phyloP scores from a whole-genome alignment of 306 rosid genomes.

The Prunus davidiana region DNA sequence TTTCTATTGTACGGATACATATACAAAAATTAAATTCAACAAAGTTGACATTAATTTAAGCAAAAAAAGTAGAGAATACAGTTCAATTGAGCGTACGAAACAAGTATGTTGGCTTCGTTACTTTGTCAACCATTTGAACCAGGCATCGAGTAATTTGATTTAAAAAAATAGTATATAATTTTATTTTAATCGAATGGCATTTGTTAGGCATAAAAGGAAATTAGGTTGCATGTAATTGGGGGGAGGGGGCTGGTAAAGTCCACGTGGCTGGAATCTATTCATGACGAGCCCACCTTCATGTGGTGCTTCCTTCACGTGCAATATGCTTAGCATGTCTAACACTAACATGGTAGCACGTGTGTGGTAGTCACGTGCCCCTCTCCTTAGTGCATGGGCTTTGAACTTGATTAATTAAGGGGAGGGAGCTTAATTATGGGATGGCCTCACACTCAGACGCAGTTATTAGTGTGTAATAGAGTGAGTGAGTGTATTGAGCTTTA shows the following conservation, averaged over 20 bases:
- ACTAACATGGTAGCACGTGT: conserved; percentile 59
- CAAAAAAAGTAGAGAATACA: too few species aligned
- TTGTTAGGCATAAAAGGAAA: too few species aligned
- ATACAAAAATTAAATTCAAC: not conserved
- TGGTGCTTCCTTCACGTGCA: conserved; percentile 53
- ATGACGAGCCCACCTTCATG: conserved; percentile 23
- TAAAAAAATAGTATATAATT: too few species aligned
- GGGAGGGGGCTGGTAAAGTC: conserved; percentile 29
- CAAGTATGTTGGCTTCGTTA: not conserved
- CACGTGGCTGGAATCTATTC: conserved; percentile 40
- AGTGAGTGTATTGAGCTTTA: not conserved
- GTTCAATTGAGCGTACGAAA: not conserved
- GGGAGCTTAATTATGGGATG: not conserved
- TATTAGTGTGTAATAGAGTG: not conserved
- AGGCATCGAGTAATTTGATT: too few species aligned
- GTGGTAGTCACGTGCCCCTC: conserved; percentile 20
- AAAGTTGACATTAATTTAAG: not conserved
- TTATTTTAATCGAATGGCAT: too few species aligned
- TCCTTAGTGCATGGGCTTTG: conserved; percentile 12
- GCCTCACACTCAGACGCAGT: not conserved
- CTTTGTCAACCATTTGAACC: not conserved
- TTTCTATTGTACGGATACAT: too few species aligned
- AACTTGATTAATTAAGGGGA: not conserved
- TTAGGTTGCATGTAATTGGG: not conserved
- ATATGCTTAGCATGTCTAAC: conserved; percentile 35